These are phyloP conservation scores for Apodospora peruviana DNA, from an alignment of 495 filamentous ascomycete species.

Conservation along the genomic window DNA sequence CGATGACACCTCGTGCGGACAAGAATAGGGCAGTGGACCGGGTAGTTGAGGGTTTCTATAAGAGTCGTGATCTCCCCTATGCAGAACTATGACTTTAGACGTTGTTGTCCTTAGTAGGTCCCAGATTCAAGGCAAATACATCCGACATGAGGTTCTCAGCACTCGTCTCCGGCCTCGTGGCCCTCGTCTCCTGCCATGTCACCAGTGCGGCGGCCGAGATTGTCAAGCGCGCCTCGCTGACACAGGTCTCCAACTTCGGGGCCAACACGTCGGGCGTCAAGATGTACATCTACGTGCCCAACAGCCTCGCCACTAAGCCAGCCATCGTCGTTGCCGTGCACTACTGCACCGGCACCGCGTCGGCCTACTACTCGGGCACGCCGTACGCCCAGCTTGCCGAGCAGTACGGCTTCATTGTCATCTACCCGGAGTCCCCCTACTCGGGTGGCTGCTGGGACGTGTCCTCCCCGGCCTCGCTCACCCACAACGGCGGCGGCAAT, in stretches of 20 bases:
- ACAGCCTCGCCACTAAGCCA: slow-evolving; percentile 28
- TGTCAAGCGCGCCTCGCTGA: slow-evolving; percentile 27
- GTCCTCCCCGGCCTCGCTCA: slow-evolving; percentile 45
- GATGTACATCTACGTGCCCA: slow-evolving; percentile 37
- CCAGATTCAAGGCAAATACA: not conserved
- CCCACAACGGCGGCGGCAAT: slow-evolving; percentile 54
- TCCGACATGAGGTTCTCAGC: slow-evolving; percentile 24
- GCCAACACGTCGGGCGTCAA: slow-evolving; percentile 29
- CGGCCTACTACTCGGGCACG: slow-evolving; percentile 42
- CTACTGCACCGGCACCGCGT: slow-evolving; percentile 49
- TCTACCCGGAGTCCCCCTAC: slow-evolving; percentile 48
- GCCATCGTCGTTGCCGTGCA: slow-evolving; percentile 49
- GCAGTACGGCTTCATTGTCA: slow-evolving; percentile 50
- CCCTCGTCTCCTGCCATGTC: slow-evolving; percentile 11
- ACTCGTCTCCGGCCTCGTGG: slow-evolving; percentile 22
- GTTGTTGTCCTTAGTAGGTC: not conserved
- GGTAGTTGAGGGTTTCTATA: not conserved
- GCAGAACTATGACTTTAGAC: no score
- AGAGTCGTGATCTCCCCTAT: not conserved
- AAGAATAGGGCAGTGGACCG: no score
- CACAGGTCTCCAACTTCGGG: slow-evolving; percentile 33
- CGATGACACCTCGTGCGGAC: no score
- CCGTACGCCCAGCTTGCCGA: slow-evolving; percentile 47
- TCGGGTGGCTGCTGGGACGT: slow-evolving; percentile 57
- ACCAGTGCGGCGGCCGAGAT: slow-evolving; percentile 11